Evolutionary conservation across 2,329 filamentous ascomycete genomes (phyloP), one percentile per base, ranked within the genome.

Genomic region (Diplocarpon mali): DNA sequence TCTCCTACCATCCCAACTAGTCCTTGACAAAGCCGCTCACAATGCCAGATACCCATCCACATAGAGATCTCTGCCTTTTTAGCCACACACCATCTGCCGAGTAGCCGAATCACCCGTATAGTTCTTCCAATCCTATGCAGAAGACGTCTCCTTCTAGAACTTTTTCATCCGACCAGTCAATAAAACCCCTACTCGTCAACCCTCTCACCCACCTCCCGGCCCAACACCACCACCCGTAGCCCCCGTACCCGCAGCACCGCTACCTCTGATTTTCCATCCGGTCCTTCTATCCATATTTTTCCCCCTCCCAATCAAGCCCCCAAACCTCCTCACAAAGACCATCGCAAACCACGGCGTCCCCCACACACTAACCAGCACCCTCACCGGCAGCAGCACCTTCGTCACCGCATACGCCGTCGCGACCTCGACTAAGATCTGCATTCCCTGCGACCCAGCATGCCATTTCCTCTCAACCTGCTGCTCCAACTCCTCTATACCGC

Each of bases 281-380:
- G 34, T 16, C 28, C 13, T 14, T 38, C 31, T 34, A 30, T 28
- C 31, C 39, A 17, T 30, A 35, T 17, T n/a, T 24, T 15, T 17
- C 34, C 24, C 7, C 27, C 27, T 32, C 29, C 42, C 34, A 36
- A 34, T 29, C 14, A 48, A 45, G n/a, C 45, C 31, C 27, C 39
- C 39, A 27, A 72, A 44, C 1, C 72, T 73, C 30, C 68, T 58
- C 11, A 83, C 64, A 32, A 85, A 67, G 16, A 75, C 67, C 35
- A 80, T 74, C 1, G 89, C 89, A 70, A 96, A 93, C 83, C 86
- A 93, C 3, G 92, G 92, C 38, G 92, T 95, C 12, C 76, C 83
- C 86, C 85, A 94, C 3, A 93, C 73, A 65, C 89, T 95, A 6
- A 78, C 65, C 20, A 82, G 67, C 49, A 98, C 75, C 54, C 92